Base-by-base conservation (phyloP, 1,284 basidiomycete genomes). In the Ustilago loliicola region DNA sequence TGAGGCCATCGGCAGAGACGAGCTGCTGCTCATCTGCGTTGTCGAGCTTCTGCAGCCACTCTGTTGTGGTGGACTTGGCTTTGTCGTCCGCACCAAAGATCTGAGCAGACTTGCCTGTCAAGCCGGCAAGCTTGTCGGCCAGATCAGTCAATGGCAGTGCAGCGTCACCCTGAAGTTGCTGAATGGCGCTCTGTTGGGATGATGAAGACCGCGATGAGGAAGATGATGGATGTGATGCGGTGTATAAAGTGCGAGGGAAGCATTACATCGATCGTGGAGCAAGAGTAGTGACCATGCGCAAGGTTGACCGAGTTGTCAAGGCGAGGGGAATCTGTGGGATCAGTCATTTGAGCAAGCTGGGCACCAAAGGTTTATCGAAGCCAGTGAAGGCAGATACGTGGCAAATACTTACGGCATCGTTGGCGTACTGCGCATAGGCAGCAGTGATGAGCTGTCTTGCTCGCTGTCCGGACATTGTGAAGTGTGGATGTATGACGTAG, bases 381-480 rank as follows among this genome's bases (percentile, higher is more conserved):
- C 40, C 48, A 27, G 38, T 30, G 11, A 52, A 13, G 36, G 57
- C 25, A 53, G 50, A 30, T 17, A 21, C 5, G 17, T 5, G 17
- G 51, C 30, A 23, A 21, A 10, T 32, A 72, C 77, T 69, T 63
- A 79, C 77, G 19, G 73, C 69, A 66, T 79, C 72, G 61, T 72
- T 79, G 25, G 72, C 69, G 27, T 66, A 79, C 69, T 79, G 77
- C 69, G 77, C 72, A 57, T 72, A 79, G 57, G 77, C 66, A 72
- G 72, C 66, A 17, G 68, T 72, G 57, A 79, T 70, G 30, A 75
- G 69, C 69, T 79, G 72, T 72, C 71, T 61, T 45, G 77, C 65
- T 66, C 69, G 65, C 62, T 75, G 72, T 55, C 66, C 72, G 1
- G 72, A 68, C 77, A 79, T 79, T 52, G 25, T 68, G 17, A 15